Evolutionary conservation across 192 early-diverging fungal genomes (phyloP), one percentile per base, ranked within the genome.

Genomic region (Linderina pennispora): DNA sequence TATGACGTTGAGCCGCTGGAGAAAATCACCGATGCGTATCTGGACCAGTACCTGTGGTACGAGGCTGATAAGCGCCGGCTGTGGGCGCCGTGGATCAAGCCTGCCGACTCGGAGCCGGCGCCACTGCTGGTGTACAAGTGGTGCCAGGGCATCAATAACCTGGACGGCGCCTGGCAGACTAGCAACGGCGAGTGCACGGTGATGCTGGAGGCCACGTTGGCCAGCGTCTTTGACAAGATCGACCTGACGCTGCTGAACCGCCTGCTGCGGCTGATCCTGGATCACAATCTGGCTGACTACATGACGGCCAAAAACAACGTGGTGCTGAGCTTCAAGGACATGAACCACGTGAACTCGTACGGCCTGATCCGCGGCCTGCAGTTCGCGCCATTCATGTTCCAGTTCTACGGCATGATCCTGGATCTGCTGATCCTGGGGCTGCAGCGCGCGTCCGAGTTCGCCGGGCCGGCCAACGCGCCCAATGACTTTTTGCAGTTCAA

Each of bases 231-330:
- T 51, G 94, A 97, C 62, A 97, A 97, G 77, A 89, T 99, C 28
- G 94, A 99, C 79, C 78, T 99, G 50, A 97, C 93, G 23, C 74
- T 99, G 37, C 81, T 99, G 25, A 92, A 92, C 45, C 83, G 92
- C 36, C 76, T 99, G 23, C 68, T 99, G 56, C 84, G 97, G 33
- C 76, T 99, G 31, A 90, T 99, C 70, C 73, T 99, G 31, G 97
- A 99, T 73, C 97, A 97, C 79, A 96, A 97, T 62, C 81, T 99
- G 79, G 97, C 97, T n/a, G 97, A 99, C 55, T 99, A 99, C 62
- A 94, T 97, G 83, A 96, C 97, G 0, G 91, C 94, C 53, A 99
- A 99, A 77, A 99, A 99, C 77, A 99, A 99, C 76, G 86, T 99
- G 25, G 90, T 87, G 11, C 64, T 99, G 39, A 92, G 82, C 50